phyloP scores from a whole-genome alignment of 2,329 filamentous ascomycete species.

The Calonectria fujianensis region DNA sequence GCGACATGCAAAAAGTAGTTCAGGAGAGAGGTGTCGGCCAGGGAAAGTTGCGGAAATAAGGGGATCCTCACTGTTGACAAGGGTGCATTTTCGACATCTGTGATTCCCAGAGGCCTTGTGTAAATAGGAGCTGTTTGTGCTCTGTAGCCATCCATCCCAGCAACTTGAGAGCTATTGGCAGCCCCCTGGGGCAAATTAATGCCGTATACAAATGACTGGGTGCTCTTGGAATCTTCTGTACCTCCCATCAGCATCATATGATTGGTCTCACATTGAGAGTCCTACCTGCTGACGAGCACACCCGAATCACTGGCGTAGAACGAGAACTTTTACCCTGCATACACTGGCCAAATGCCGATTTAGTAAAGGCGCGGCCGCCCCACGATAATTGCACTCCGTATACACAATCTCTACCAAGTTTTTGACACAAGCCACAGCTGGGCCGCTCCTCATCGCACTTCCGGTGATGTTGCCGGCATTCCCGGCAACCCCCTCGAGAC shows the following conservation, averaged over 20 bases:
- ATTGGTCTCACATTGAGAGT: background rate
- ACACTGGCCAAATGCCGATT: constrained; percentile 29
- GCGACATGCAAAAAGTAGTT: constrained; percentile 24
- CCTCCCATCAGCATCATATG: background rate
- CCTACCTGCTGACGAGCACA: background rate
- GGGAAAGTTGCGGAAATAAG: background rate
- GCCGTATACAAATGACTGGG: constrained; percentile 19
- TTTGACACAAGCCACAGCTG: constrained; percentile 11
- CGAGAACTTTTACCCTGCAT: background rate
- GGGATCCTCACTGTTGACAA: background rate
- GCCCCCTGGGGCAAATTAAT: fast-evolving
- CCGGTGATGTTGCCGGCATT: constrained; percentile 30
- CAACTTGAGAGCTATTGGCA: too few relatives aligned
- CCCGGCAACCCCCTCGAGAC: constrained; percentile 27
- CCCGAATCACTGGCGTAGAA: background rate
- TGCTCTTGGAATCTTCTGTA: background rate
- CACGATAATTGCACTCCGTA: constrained; percentile 24
- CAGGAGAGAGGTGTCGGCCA: background rate
- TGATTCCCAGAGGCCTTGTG: background rate
- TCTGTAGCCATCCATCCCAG: background rate
- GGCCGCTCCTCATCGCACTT: constrained; percentile 33
- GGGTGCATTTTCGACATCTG: background rate
- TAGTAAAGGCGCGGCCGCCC: constrained; percentile 28
- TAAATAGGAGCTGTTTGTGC: too few relatives aligned
- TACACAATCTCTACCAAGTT: background rate